These are phyloP conservation scores for Tuber borchii DNA, from an alignment of 495 filamentous ascomycete genomes.

Conservation along the genomic window DNA sequence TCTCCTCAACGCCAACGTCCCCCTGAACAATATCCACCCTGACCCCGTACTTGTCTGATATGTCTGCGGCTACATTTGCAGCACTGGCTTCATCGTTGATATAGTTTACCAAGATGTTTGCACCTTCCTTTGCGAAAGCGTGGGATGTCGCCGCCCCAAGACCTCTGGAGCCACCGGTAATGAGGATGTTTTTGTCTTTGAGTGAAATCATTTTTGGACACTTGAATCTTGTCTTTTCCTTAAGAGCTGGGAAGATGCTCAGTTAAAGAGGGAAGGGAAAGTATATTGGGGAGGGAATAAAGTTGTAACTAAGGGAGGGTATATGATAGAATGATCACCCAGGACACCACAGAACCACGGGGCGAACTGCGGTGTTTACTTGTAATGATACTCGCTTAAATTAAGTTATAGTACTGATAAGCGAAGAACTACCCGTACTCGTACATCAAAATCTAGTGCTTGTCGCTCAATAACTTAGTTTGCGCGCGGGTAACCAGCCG, in stretches of 20 bases:
- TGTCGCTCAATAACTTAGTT: too few relatives aligned
- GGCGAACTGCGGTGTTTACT: background rate
- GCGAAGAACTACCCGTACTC: too few relatives aligned
- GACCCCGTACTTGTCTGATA: slow-evolving; percentile 50
- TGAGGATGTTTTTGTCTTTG: slow-evolving; percentile 56
- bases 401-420: too few relatives aligned
- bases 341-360: background rate
- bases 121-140: slow-evolving; percentile 59
- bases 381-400: too few relatives aligned
- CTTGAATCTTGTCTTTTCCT: background rate
- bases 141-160: slow-evolving; percentile 57
- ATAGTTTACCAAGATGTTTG: slow-evolving; percentile 66
- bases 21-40: slow-evolving; percentile 55
- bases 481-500: too few relatives aligned
- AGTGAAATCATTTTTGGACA: slow-evolving; percentile 38
- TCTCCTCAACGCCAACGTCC: background rate
- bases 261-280: background rate
- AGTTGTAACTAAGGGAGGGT: background rate
- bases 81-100: slow-evolving; percentile 50
- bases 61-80: slow-evolving; percentile 48
- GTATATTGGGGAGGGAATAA: background rate
- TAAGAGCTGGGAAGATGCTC: background rate
- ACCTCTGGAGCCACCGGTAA: slow-evolving; percentile 64
- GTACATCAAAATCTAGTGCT: too few relatives aligned
- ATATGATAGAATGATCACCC: background rate